Conservation (phyloP, 331 rosid genomes). For the Malus hybrid region DNA sequence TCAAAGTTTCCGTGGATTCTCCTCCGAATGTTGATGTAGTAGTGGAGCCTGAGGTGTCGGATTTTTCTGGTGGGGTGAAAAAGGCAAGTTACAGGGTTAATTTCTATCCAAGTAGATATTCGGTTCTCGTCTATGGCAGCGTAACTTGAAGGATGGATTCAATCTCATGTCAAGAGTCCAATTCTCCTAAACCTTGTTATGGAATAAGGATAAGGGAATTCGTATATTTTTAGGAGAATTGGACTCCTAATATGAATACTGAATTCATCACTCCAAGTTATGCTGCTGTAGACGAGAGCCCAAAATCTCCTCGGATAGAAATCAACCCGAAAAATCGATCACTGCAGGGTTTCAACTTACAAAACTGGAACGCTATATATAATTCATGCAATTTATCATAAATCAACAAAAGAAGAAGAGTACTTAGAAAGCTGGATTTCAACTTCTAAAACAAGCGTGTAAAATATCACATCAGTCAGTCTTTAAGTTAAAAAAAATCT, state of each 20-base stretch:
- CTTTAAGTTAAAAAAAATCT: background rate
- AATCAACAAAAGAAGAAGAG: background rate
- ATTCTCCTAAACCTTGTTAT: background rate
- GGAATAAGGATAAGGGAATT: too few relatives aligned
- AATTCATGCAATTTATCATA: too few relatives aligned
- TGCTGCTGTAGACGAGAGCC: background rate
- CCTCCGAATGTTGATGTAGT: background rate
- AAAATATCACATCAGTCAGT: background rate
- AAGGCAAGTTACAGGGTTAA: background rate
- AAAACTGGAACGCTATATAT: too few relatives aligned
- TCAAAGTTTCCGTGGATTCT: background rate
- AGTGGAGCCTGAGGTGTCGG: background rate
- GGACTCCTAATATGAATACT: background rate
- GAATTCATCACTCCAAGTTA: constrained; percentile 1
- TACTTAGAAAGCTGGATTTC: background rate
- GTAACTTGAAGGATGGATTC: background rate
- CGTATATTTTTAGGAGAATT: background rate
- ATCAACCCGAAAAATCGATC: background rate
- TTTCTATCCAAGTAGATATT: background rate
- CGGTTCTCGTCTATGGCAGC: background rate
- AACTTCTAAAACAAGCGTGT: background rate
- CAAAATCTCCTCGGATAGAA: background rate
- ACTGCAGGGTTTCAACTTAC: too few relatives aligned
- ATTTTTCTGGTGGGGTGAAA: background rate
- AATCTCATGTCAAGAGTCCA: background rate